phyloP scores from a whole-genome alignment of 1,284 basidiomycete species.

The Heliocybe sulcata region DNA sequence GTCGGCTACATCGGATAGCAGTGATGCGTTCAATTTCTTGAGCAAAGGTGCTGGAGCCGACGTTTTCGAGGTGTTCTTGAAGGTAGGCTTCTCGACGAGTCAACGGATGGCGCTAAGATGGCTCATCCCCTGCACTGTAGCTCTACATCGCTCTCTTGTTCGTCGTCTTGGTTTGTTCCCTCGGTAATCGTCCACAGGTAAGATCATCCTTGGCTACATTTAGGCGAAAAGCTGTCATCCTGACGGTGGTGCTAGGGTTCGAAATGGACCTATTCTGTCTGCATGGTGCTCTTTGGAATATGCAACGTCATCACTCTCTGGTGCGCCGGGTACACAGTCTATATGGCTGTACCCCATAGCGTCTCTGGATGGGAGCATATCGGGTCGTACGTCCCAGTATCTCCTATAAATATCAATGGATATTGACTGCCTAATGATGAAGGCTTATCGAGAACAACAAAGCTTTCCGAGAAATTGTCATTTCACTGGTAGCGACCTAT shows the following conservation, averaged over 20 bases:
- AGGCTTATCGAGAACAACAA: slow-evolving; percentile 58
- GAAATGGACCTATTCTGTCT: slow-evolving; percentile 75
- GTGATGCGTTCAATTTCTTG: slow-evolving; percentile 77
- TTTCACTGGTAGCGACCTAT: slow-evolving; percentile 80
- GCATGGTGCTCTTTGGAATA: slow-evolving; percentile 68
- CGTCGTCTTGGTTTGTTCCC: slow-evolving; percentile 71
- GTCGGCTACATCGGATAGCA: slow-evolving; percentile 55
- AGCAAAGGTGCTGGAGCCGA: slow-evolving; percentile 62
- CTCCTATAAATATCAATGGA: slow-evolving; percentile 3
- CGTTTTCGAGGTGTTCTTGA: slow-evolving; percentile 80
- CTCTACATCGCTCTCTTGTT: slow-evolving; percentile 74
- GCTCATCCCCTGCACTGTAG: slow-evolving; percentile 22
- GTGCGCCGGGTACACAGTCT: slow-evolving; percentile 86
- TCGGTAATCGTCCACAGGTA: slow-evolving; percentile 81
- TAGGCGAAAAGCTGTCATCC: background rate
- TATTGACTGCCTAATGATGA: slow-evolving; percentile 10
- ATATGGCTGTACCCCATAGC: slow-evolving; percentile 74
- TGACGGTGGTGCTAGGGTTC: slow-evolving; percentile 44
- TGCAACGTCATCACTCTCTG: slow-evolving; percentile 77
- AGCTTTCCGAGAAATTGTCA: slow-evolving; percentile 76
- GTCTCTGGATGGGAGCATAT: slow-evolving; percentile 68
- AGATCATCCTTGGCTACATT: slow-evolving; percentile 8
- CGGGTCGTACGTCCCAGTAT: slow-evolving; percentile 36
- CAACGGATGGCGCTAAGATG: slow-evolving; percentile 9
- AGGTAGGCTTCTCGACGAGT: slow-evolving; percentile 29